Evolutionary conservation across 306 rosid genomes (phyloP), one percentile per base, ranked within the genome.

Genomic region (Prunus fruticosa): DNA sequence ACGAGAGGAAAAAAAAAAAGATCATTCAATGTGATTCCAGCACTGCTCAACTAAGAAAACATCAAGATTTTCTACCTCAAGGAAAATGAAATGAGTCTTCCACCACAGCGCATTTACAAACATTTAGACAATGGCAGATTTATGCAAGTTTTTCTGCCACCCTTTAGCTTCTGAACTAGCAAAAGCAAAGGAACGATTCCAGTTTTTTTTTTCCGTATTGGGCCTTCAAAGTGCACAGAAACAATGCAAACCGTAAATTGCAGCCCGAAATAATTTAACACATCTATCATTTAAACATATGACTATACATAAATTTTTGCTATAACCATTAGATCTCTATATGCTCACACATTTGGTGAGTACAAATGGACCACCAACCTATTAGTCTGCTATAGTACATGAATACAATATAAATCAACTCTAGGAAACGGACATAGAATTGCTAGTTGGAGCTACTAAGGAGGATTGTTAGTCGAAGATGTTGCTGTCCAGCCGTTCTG

Each of bases 401-500:
- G 20, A 73, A 74, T 46, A 47, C 47, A 47, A 61, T 62, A 62
- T 69, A 74, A 46, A 74, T 28, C 78, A 61, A 74, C 38, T 60
- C 28, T 46, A 18, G 20, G 30, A 61, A 74, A 74, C 49, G 20
- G 69, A 1, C 27, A 74, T 46, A 19, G 69, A 61, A 25, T 62
- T 6, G 14, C 47, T 62, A 2, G 30, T 27, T 47, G 49, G 10
- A 46, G 61, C 45, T 3, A 41, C 78, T 61, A 74, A 11, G 69
- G 61, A 18, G 69, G 78, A 74, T 74, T 74, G 77, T 27, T 73
- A 61, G 46, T 61, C 13, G 49, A 73, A 27, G 77, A 73, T 19
- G 77, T 73, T 60, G 69, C 60, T 28, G 77, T 61, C 77, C 77
- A 73, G 15, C 89, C 84, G 13, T 80, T 89, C 78, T 82, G 78